A percentile compares a stretch with the other conserved stretches of the same genome.
Evolutionary conservation across 768 basidiomycete species (phyloP).

Genomic region (Suillus subaureus): DNA sequence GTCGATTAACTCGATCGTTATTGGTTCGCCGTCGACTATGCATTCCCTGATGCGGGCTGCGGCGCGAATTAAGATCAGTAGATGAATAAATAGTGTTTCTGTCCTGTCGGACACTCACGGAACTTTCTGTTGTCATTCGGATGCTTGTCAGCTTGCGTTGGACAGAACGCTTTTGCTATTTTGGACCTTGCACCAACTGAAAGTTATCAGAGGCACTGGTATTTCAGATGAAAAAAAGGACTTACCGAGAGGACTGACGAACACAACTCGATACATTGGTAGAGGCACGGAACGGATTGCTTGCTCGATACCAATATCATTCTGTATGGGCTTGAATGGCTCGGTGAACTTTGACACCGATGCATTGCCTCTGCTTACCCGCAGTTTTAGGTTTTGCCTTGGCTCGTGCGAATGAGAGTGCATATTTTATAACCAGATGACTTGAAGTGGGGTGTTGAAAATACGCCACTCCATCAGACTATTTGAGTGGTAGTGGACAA

Average conservation of each 20-base stretch:
- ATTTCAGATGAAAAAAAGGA: too few species aligned
- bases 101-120: background rate
- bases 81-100: background rate
- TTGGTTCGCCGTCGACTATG: background rate
- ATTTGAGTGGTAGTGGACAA: conserved; percentile 5
- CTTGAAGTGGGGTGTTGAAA: background rate
- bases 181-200: conserved; percentile 3
- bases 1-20: background rate
- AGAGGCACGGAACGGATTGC: background rate
- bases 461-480: conserved; percentile 4
- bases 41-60: conserved; percentile 3
- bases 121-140: background rate
- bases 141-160: background rate
- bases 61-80: too few species aligned
- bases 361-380: background rate
- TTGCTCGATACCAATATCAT: background rate
- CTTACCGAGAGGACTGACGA: conserved; percentile 6
- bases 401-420: background rate
- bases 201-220: background rate
- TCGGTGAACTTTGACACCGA: background rate
- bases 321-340: background rate
- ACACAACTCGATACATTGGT: conserved; percentile 6
- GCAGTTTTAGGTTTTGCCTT: background rate
- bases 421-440: background rate
- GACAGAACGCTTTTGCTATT: background rate